These are phyloP conservation scores for Boletus rubropictus DNA, from an alignment of 768 basidiomycete species.

Conservation along the genomic window DNA sequence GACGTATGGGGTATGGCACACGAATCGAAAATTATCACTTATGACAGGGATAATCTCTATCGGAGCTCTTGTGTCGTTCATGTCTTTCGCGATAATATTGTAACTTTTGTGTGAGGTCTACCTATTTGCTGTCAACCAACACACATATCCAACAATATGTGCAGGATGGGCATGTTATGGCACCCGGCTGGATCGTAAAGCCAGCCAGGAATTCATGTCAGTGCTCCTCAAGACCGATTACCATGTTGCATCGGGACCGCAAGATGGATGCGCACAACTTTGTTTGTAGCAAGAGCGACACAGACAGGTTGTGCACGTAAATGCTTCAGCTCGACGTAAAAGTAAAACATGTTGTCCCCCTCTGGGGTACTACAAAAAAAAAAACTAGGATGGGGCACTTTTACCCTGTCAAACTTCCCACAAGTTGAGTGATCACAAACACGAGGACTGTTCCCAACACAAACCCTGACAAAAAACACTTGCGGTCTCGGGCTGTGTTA, in stretches of 20 bases:
- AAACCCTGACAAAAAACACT: slow-evolving; percentile 18
- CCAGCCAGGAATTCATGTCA: background rate
- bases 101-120: background rate
- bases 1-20: slow-evolving; percentile 48
- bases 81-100: background rate
- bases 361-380: background rate
- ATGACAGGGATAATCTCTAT: background rate
- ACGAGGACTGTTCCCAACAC: slow-evolving; percentile 11
- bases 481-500: background rate
- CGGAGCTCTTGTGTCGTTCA: background rate
- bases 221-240: background rate
- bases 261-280: background rate
- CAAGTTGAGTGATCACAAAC: slow-evolving; percentile 5
- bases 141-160: background rate
- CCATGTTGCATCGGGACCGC: background rate
- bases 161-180: background rate
- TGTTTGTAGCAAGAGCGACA: background rate
- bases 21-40: background rate
- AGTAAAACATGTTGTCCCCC: too few relatives aligned
- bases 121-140: background rate
- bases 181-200: background rate
- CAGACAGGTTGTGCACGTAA: background rate
- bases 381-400: background rate
- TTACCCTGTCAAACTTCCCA: background rate
- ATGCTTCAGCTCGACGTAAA: too few relatives aligned